Evolutionary conservation across 371 early-diverging fungal genomes (phyloP).

Genomic region (Fennellomyces sp.): DNA sequence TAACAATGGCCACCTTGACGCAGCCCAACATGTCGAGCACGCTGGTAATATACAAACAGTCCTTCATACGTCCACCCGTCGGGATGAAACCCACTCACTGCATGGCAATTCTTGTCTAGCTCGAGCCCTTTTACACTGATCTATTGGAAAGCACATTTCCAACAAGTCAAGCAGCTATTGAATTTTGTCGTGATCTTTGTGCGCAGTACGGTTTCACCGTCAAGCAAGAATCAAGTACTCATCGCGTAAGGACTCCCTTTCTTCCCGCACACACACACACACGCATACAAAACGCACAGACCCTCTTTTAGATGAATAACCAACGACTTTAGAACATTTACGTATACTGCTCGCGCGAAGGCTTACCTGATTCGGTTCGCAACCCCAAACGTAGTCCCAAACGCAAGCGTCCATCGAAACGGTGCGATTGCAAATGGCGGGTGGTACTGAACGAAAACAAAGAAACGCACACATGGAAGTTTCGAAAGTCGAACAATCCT

Average conservation of each 20-base stretch:
- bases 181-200: conserved; percentile 58
- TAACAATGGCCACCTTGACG: not conserved
- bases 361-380: conserved; percentile 62
- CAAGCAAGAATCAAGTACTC: conserved; percentile 70
- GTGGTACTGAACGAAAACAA: conserved; percentile 60
- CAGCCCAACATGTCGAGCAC: not conserved
- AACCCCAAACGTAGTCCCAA: conserved; percentile 59
- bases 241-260: conserved; percentile 47
- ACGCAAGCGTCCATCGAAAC: conserved; percentile 60
- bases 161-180: conserved; percentile 50
- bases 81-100: not conserved
- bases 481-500: conserved; percentile 64
- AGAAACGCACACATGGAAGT: conserved; percentile 50
- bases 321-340: conserved; percentile 54
- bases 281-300: not conserved
- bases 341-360: conserved; percentile 68
- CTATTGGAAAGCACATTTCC: conserved; percentile 44
- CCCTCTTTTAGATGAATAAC: not conserved
- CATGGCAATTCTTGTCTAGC: conserved; percentile 18
- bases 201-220: conserved; percentile 67
- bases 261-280: not conserved
- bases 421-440: conserved; percentile 70
- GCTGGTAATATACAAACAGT: conserved; percentile 6
- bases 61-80: not conserved
- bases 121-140: conserved; percentile 47